Conservation (phyloP, 225 moss, liverwort and hornwort species). For the Ulota crispa region DNA sequence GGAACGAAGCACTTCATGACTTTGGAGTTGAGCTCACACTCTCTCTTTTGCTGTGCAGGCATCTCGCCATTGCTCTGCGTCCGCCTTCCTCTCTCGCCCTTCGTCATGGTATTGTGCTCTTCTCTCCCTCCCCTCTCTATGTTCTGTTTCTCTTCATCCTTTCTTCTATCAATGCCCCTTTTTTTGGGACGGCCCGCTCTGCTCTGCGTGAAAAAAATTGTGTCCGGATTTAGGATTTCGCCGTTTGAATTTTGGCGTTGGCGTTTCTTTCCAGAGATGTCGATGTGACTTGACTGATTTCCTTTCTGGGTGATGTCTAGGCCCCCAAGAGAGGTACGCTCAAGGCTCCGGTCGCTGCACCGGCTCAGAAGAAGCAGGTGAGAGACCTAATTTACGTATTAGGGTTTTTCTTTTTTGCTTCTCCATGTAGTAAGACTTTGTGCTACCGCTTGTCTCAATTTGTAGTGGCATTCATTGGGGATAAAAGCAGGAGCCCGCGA, state of each 20-base stretch:
- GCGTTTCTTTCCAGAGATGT: neutral
- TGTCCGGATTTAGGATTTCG: conserved; percentile 12
- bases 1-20: neutral
- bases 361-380: conserved; percentile 74
- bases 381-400: neutral
- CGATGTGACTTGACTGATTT: neutral
- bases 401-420: neutral
- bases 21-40: rapidly evolving
- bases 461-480: neutral
- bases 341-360: conserved; percentile 57
- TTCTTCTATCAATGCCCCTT: neutral
- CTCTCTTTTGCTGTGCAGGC: conserved; percentile 30
- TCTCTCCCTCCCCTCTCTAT: neutral
- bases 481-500: conserved; percentile 52
- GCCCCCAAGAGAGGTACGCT: conserved; percentile 79
- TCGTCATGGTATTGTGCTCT: conserved; percentile 21
- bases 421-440: neutral
- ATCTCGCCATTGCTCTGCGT: conserved; percentile 11
- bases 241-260: neutral
- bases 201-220: neutral
- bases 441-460: neutral
- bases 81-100: neutral
- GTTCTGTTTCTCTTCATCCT: neutral
- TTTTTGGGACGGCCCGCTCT: neutral
- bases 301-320: conserved; percentile 30